Percentiles rank a stretch among this genome's conserved stretches.
phyloP scores from a whole-genome alignment of 2,329 filamentous ascomycete species.

The Fusarium albidum region DNA sequence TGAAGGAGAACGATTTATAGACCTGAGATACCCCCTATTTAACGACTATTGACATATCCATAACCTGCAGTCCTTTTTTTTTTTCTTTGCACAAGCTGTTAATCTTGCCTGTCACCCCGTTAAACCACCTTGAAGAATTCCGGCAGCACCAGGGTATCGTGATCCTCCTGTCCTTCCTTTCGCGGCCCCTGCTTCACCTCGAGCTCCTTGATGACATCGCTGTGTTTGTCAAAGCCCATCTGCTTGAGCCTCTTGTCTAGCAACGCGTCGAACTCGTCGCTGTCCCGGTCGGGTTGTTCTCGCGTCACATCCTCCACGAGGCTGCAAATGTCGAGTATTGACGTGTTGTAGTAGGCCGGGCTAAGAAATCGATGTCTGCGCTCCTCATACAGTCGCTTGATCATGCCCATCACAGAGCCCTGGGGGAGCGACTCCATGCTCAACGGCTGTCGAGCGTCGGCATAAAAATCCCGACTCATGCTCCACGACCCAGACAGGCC shows the following conservation, averaged over 20 bases:
- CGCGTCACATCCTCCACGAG: background rate
- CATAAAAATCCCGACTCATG: too few relatives aligned
- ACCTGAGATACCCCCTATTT: conserved; percentile 35
- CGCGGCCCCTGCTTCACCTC: background rate
- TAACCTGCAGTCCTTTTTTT: background rate
- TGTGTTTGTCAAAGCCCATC: background rate
- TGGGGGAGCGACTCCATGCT: too few relatives aligned
- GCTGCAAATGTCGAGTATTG: background rate
- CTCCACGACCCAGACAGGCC: too few relatives aligned
- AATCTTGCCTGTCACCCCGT: background rate
- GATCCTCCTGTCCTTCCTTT: background rate
- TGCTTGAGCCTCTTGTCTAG: background rate
- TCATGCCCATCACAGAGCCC: too few relatives aligned
- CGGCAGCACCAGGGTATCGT: background rate
- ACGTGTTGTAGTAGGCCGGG: background rate
- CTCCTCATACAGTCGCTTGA: too few relatives aligned
- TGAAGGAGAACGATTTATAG: conserved; percentile 35
- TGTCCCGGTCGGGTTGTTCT: background rate
- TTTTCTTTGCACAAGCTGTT: background rate
- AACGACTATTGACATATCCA: conserved; percentile 23
- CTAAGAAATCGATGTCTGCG: background rate
- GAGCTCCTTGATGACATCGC: background rate
- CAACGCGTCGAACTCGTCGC: too few relatives aligned
- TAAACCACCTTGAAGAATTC: background rate
- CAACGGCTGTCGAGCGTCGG: too few relatives aligned